Evolutionary conservation across 129 eudicot genomes (phyloP), one percentile per base, ranked within the genome.

Genomic region (Lactuca sativa): DNA sequence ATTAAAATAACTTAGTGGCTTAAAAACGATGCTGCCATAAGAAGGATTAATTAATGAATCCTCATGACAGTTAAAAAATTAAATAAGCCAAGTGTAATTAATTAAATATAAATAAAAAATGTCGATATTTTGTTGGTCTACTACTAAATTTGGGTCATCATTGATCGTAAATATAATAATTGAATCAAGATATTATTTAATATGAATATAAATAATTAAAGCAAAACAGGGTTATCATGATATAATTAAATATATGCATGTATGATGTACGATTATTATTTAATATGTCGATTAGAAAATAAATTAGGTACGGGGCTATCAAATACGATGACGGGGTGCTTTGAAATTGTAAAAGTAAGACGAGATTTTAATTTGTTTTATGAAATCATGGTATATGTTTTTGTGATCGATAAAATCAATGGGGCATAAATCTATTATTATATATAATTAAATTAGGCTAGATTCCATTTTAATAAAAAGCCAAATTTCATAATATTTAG

Each of bases 1-100:
- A 62, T 12, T 68, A 79, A 32, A 79, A 12, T 61, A 80, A 51
- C 15, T 79, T 49, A 34, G 32, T 72, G 88, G 90, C 54, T 77
- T 59, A 62, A 14, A 77, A 74, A 53, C 12, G 51, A 74, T 65
- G 70, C 57, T 68, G 62, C 64, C 30, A 68, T 68, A 61, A 53
- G 25, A 40, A 69, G 8, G 65, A 62, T 54, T 37, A 55, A 18
- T 69, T 69, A 77, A 69, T 6, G 54, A 53, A 69, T 32, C 59
- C 18, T 38, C 31, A 2, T 54, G 60, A 55, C 56, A 49, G 56
- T 69, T 53, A 53, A 11, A 11, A n/a, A 77, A 56, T 65, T 54
- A 62, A 11, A 69, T 68, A 69, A 76, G 60, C 32, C 58, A 67
- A 57, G 36, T 34, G 38, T 67, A 49, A 68, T 21, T 67, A 36